These are phyloP conservation scores for Neoboletus subvelutipes DNA, from an alignment of 768 basidiomycete species.

Conservation along the genomic window DNA sequence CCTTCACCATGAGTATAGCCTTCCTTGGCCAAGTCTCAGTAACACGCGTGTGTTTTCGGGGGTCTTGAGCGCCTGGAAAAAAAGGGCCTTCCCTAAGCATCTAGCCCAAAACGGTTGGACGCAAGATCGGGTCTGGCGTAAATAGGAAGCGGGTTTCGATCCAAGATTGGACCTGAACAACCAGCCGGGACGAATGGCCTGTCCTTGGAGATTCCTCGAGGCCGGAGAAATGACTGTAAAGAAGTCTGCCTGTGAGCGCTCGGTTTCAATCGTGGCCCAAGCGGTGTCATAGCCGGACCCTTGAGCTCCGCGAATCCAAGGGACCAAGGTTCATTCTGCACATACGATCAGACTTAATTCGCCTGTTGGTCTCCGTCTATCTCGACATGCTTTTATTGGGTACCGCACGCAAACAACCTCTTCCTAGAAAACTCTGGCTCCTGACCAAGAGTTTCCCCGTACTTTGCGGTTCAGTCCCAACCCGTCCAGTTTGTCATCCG, in stretches of 20 bases:
- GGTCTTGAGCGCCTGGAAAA: conserved; percentile 28
- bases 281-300: conserved; percentile 29
- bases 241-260: conserved; percentile 31
- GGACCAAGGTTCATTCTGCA: conserved; percentile 28
- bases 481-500: conserved; percentile 30
- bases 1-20: conserved; percentile 31
- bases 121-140: conserved; percentile 43
- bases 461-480: conserved; percentile 19
- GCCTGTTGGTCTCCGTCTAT: conserved; percentile 26
- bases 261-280: conserved; percentile 33
- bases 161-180: conserved; percentile 32
- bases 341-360: conserved; percentile 36
- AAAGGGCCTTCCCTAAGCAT: conserved; percentile 22
- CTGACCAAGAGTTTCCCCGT: conserved; percentile 13
- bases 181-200: conserved; percentile 17
- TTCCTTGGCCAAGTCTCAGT: conserved; percentile 27
- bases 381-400: conserved; percentile 34
- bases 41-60: conserved; percentile 31
- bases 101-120: conserved; percentile 49
- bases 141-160: conserved; percentile 41
- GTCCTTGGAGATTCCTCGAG: conserved; percentile 49
- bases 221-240: conserved; percentile 35
- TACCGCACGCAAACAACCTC: conserved; percentile 28
- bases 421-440: conserved; percentile 26
- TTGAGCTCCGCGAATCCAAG: conserved; percentile 36